Conservation (phyloP, 306 rosid species). For the Pueraria montana region DNA sequence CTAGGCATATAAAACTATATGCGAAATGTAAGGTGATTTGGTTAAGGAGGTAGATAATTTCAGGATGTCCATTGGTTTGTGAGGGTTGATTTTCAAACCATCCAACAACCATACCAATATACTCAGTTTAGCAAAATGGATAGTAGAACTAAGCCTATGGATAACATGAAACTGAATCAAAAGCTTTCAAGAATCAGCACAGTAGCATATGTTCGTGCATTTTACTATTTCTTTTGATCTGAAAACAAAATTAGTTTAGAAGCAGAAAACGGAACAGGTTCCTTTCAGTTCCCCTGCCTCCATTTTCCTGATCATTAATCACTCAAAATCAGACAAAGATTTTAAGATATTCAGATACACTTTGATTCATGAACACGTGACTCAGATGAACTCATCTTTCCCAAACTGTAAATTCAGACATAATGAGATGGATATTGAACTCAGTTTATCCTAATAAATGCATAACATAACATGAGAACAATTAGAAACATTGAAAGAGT, state of each 20-base stretch:
- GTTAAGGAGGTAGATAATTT: neutral
- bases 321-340: neutral
- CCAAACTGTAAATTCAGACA: neutral
- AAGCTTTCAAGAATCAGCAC: conserved; percentile 13
- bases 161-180: conserved; percentile 4
- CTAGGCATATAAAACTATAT: neutral
- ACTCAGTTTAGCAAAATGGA: neutral
- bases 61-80: neutral
- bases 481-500: conserved; percentile 7
- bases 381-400: conserved; percentile 2
- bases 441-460: conserved; percentile 8
- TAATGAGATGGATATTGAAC: neutral
- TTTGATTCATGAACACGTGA: neutral
- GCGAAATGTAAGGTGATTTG: neutral
- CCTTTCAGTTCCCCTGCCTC: conserved; percentile 24
- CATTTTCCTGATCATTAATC: conserved; percentile 13
- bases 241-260: conserved; percentile 27
- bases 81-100: neutral
- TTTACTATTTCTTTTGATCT: neutral
- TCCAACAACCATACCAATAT: neutral
- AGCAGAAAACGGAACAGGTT: conserved; percentile 45
- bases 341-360: conserved; percentile 10
- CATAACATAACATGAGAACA: conserved; percentile 22
- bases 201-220: neutral
- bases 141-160: conserved; percentile 1